Percentiles rank a stretch among this genome's conserved stretches.
phyloP scores from a whole-genome alignment of 1,284 basidiomycete species.

The Ustilago xerochloae region DNA sequence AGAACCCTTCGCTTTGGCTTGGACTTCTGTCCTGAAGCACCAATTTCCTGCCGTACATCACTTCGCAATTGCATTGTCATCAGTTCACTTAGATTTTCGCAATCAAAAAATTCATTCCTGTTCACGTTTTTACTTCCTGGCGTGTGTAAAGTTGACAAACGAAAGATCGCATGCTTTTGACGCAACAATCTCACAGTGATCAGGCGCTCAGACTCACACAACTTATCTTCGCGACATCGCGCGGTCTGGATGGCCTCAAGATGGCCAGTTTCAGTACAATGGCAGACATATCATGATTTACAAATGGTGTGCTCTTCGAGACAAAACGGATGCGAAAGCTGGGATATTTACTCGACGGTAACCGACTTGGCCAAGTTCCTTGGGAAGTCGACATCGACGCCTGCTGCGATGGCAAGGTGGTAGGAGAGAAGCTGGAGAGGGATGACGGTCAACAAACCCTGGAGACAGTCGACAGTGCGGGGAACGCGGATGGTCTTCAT shows the following conservation, averaged over 20 bases:
- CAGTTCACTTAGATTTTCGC: background rate
- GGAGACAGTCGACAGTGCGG: conserved; percentile 91
- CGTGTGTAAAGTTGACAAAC: background rate
- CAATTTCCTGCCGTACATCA: background rate
- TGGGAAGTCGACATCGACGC: conserved; percentile 98
- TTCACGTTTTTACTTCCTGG: background rate
- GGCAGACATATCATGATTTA: conserved; percentile 31
- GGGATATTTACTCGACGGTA: conserved; percentile 56
- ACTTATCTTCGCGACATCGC: too few relatives aligned
- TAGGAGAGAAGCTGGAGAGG: conserved; percentile 96
- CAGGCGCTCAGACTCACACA: too few relatives aligned
- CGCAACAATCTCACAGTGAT: too few relatives aligned
- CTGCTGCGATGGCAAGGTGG: conserved; percentile 93
- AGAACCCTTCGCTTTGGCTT: conserved; percentile 80
- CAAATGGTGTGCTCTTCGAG: conserved; percentile 5
- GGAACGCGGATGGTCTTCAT: conserved; percentile 82
- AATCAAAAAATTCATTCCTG: background rate
- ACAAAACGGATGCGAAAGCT: background rate
- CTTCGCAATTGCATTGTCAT: background rate
- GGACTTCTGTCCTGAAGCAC: conserved; percentile 70
- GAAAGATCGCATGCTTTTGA: background rate
- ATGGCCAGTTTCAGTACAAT: background rate
- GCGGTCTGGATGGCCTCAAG: background rate
- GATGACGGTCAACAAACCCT: conserved; percentile 96
- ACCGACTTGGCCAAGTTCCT: conserved; percentile 80